Conservation (phyloP, 1,139 yeast species). For the Geotrichum restrictum region DNA sequence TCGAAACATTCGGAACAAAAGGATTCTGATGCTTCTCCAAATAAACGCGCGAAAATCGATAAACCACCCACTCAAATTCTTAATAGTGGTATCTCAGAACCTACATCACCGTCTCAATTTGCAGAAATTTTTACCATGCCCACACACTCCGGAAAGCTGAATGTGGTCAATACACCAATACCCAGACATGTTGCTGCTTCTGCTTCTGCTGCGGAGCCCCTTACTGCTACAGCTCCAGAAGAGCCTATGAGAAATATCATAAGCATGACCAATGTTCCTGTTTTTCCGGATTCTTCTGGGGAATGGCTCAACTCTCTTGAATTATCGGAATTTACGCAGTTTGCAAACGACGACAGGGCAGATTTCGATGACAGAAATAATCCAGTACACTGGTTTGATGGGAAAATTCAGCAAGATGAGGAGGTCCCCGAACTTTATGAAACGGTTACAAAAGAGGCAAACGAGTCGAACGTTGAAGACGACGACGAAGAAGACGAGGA, state of each 20-base stretch:
- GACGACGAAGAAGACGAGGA: no score
- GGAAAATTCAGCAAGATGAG: constrained; percentile 2
- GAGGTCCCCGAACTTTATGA: no score
- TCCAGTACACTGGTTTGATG: constrained; percentile 9
- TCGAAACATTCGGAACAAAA: neutral
- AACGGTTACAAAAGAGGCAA: no score
- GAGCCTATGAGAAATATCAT: neutral
- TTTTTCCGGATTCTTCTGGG: constrained; percentile 19
- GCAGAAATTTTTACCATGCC: constrained; percentile 15
- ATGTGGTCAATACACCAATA: neutral
- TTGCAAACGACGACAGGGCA: constrained; percentile 5
- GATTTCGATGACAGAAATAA: constrained; percentile 6
- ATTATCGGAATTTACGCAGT: constrained; percentile 15
- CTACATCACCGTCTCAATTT: constrained; percentile 16
- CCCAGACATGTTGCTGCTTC: neutral
- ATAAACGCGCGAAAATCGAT: constrained; percentile 7
- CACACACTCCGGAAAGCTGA: neutral
- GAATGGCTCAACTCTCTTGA: constrained; percentile 22
- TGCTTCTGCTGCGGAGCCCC: neutral
- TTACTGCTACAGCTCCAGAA: neutral
- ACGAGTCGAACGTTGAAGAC: no score
- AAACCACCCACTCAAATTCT: neutral
- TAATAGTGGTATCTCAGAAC: neutral
- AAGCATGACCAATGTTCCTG: neutral
- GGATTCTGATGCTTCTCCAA: neutral